Conservation (phyloP, 352 stramenopile species). For the Phytophthora brassicae region DNA sequence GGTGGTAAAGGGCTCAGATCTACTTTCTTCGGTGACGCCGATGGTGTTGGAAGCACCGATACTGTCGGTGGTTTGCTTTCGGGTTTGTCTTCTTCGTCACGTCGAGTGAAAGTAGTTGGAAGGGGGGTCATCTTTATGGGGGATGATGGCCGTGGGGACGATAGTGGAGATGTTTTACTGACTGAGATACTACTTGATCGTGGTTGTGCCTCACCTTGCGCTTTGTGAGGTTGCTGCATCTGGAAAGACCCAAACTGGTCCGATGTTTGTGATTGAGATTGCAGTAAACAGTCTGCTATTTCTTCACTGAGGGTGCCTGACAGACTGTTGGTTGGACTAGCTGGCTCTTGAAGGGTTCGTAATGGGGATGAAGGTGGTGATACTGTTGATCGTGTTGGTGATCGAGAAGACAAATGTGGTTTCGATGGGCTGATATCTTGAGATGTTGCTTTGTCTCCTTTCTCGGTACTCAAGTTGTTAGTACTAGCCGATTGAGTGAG, state of each 20-base stretch:
- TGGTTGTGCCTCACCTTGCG: slow-evolving; percentile 13
- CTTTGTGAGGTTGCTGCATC: slow-evolving; percentile 26
- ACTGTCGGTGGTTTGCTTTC: slow-evolving; percentile 21
- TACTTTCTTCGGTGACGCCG: slow-evolving; percentile 24
- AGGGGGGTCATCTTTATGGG: slow-evolving; percentile 43
- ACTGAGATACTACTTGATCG: slow-evolving; percentile 6
- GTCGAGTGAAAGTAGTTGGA: slow-evolving; percentile 10
- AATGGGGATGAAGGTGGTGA: slow-evolving; percentile 17
- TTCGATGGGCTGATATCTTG: slow-evolving; percentile 1
- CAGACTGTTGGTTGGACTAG: slow-evolving; percentile 6
- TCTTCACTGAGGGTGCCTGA: slow-evolving; percentile 20
- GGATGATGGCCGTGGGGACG: slow-evolving; percentile 22
- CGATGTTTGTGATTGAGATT: background rate
- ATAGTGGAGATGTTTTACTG: slow-evolving; percentile 18
- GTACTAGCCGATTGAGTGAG: slow-evolving; percentile 29
- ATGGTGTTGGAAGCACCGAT: background rate
- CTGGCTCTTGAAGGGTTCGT: slow-evolving; percentile 20
- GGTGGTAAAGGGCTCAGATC: slow-evolving; percentile 21
- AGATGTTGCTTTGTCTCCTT: background rate
- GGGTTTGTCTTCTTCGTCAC: slow-evolving; percentile 27
- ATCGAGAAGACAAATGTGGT: slow-evolving; percentile 1
- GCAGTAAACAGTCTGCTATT: background rate
- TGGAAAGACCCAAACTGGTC: background rate
- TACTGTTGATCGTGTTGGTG: slow-evolving; percentile 1
- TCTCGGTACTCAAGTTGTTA: slow-evolving; percentile 12